These are phyloP conservation scores for Neonectria magnoliae DNA, from an alignment of 2,329 filamentous ascomycete species.

Conservation along the genomic window DNA sequence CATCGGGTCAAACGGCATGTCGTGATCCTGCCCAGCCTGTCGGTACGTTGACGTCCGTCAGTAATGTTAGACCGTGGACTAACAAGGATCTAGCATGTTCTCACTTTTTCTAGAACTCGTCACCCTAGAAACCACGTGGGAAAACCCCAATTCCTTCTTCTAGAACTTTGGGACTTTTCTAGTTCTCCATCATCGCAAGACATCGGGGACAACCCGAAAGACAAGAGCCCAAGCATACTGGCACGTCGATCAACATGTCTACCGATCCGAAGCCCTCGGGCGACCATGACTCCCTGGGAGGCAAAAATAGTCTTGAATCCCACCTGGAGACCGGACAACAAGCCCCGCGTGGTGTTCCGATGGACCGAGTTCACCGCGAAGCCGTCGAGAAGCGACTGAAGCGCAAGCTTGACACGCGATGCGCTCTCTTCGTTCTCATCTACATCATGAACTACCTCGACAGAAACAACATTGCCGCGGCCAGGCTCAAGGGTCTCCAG, in stretches of 20 bases:
- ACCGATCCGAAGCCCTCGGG: conserved; percentile 5
- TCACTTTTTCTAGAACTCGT: background rate
- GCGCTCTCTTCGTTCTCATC: conserved; percentile 75
- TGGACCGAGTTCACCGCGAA: conserved; percentile 59
- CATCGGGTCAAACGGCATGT: background rate
- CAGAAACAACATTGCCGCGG: conserved; percentile 74
- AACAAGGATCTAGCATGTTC: background rate
- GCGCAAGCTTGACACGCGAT: conserved; percentile 77
- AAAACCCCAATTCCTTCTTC: no score
- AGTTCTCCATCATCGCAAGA: background rate
- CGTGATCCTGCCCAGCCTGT: background rate
- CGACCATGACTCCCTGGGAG: background rate
- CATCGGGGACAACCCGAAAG: background rate
- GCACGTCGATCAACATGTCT: background rate
- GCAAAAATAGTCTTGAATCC: conserved; percentile 14
- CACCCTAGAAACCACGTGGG: background rate
- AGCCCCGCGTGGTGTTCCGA: background rate
- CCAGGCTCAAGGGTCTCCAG: conserved; percentile 71
- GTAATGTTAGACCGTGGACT: no score
- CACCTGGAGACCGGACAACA: background rate
- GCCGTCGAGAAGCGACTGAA: conserved; percentile 72
- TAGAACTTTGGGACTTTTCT: no score
- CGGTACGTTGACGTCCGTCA: no score
- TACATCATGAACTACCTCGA: conserved; percentile 80
- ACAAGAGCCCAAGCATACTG: background rate